Base-by-base conservation (phyloP, 2,329 filamentous ascomycete species). In the Spiromastix sp. region DNA sequence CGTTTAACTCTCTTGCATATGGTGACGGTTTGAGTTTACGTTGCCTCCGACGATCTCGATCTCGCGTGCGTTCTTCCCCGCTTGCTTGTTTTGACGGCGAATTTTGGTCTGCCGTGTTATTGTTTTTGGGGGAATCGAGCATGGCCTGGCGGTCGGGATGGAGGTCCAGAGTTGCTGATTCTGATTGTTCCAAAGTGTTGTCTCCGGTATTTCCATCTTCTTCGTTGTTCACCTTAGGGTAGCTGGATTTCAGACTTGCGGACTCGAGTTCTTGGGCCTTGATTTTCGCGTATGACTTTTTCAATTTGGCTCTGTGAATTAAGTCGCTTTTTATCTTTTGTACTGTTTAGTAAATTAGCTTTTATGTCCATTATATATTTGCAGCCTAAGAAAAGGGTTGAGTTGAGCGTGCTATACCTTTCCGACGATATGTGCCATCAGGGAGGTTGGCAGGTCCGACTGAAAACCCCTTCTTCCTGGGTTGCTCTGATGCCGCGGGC, bases 291-390 rank as follows among this genome's bases (percentile, higher is more conserved):
- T 94, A 95, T 27, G 82, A 75, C 60, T 94, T 93, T 63, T 89
- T 91, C 43, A 94, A 71, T 61, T 95, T 94, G 41, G 87, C 86
- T 58, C 91, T 93, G 59, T 86, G 77, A 50, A 96, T 95, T 37
- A 94, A 67, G 46, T 83, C 76, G 45, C 81, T 73, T 61, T 96
- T 96, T 53, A 94, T 91, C 60, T 89, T 89, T 59, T 84, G 77
- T 39, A 83, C 84, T 89, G 50, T 26, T 22, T 8, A 25, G 11
- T n/a, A n/a, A n/a, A n/a, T n/a, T n/a, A n/a, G n/a, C n/a, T n/a
- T n/a, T n/a, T n/a, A n/a, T n/a, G n/a, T n/a, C n/a, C n/a, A n/a
- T 24, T 24, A 24, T 24, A 24, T 24, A 24, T 24, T 7, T 19
- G 12, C 16, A 34, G 29, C 32, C 5, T 18, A 2, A 11, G 15